Evolutionary conservation across 2,329 filamentous ascomycete species (phyloP), one percentile per base, ranked within the genome.

Genomic region (Furcasterigmium sp.): DNA sequence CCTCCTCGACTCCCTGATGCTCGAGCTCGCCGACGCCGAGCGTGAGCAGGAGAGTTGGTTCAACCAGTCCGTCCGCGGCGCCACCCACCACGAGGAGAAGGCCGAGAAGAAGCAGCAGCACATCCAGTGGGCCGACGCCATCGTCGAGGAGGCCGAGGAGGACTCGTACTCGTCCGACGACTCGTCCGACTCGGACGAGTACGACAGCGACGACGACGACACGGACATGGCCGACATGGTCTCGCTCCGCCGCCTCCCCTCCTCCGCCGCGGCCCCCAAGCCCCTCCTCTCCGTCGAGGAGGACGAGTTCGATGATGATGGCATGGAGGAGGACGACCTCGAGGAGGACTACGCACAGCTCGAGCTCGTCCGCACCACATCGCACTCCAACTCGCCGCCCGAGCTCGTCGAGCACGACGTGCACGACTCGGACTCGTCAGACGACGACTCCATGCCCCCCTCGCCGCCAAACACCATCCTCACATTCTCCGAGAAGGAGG

Each of bases 21-120:
- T 93, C 55, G 75, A 79, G 61, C 87, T 98, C 46, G 87, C 90
- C 67, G 88, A 95, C 46, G 91, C 91, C 61, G 93, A 97, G 76
- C 82, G 84, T 56, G 90, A 96, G 67, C 93, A 97, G 70, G 91
- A 97, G 70, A 84, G 81, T 53, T 96, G 91, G 91, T 97, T 96
- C 84, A 94, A 96, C 80, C 85, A 90, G 66, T 93, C 89, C 49
- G 87, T 96, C 67, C 84, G 80, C 63, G 86, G 85, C 59, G 86
- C 86, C 54, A 74, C 75, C 61, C 58, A 60, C 47, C 57, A 51
- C 21, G 46, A 52, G 45, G 55, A 41, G 29, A 41, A 52, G 45
- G 37, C 42, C 68, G 55, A 41, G 29, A 41, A 41, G 39, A 41
- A 41, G 39, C 78, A 87, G 50, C 80, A 78, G 63, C 87, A 87